These are phyloP conservation scores for Metarhizium anisopliae DNA, from an alignment of 2,329 filamentous ascomycete genomes.

Conservation along the genomic window DNA sequence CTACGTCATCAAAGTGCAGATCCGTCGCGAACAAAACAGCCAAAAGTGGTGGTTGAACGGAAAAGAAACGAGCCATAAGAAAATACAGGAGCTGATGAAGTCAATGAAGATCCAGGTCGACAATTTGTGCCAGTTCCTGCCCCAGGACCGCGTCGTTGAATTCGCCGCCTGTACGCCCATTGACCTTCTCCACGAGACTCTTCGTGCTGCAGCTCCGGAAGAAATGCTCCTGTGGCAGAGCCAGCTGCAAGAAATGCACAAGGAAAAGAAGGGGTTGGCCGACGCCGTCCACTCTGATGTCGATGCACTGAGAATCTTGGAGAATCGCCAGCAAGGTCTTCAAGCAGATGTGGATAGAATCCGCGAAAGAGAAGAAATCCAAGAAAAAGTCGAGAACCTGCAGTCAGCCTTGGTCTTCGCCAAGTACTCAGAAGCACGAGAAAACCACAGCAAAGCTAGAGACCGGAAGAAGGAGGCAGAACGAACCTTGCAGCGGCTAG, in stretches of 20 bases:
- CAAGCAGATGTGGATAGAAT: slow-evolving; percentile 77
- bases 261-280: slow-evolving; percentile 55
- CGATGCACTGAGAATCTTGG: slow-evolving; percentile 56
- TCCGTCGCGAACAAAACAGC: slow-evolving; percentile 74
- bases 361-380: slow-evolving; percentile 62
- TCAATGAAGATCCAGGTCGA: slow-evolving; percentile 87
- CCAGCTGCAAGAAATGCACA: slow-evolving; percentile 61
- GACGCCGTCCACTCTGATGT: slow-evolving; percentile 47
- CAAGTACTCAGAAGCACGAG: slow-evolving; percentile 49
- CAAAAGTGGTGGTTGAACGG: slow-evolving; percentile 73
- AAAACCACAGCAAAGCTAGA: slow-evolving; percentile 42
- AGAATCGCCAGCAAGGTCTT: slow-evolving; percentile 64
- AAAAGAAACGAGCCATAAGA: slow-evolving; percentile 49
- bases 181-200: slow-evolving; percentile 74
- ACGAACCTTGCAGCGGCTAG: slow-evolving; percentile 48
- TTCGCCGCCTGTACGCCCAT: slow-evolving; percentile 79
- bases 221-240: slow-evolving; percentile 75
- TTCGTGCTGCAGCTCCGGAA: slow-evolving; percentile 75
- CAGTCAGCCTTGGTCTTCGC: slow-evolving; percentile 57
- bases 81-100: slow-evolving; percentile 57
- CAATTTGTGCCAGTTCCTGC: slow-evolving; percentile 94
- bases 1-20: slow-evolving; percentile 63
- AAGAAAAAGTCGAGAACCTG: slow-evolving; percentile 55
- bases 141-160: slow-evolving; percentile 90
- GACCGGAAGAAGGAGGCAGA: slow-evolving; percentile 43